Evolutionary conservation across 2,329 filamentous ascomycete species (phyloP).

Genomic region (Sporothrix variecibatus): DNA sequence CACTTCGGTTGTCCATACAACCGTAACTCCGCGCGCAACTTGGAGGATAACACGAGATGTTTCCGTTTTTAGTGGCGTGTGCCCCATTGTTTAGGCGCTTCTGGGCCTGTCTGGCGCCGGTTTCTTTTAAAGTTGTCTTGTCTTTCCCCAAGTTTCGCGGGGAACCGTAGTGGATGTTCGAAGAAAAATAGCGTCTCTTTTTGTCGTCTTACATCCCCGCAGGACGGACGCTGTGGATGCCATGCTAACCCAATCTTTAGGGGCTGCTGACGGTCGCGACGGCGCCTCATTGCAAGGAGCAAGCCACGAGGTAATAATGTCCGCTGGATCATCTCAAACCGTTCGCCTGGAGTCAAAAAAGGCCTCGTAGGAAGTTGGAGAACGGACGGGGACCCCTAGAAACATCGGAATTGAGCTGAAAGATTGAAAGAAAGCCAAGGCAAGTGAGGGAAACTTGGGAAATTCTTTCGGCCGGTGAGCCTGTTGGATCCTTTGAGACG

Average conservation of each 20-base stretch:
- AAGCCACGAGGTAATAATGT: background rate
- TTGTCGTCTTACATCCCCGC: background rate
- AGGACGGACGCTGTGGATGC: background rate
- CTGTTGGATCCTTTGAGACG: background rate
- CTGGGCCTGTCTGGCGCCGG: background rate
- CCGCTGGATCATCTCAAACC: background rate
- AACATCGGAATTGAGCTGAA: background rate
- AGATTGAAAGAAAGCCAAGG: background rate
- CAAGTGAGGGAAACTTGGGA: background rate
- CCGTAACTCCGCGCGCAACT: background rate
- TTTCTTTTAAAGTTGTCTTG: background rate
- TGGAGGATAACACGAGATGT: background rate
- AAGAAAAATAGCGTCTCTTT: background rate
- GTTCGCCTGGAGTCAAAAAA: background rate
- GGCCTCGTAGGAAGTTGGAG: background rate
- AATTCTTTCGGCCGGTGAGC: background rate
- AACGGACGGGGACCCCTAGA: background rate
- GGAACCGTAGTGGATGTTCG: background rate
- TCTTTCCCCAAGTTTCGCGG: background rate
- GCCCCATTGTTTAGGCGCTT: conserved; percentile 1
- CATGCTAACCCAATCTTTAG: background rate
- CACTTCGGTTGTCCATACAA: background rate
- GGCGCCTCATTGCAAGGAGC: background rate
- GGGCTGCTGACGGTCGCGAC: background rate
- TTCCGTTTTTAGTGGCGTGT: background rate